Evolutionary conservation across 2,329 filamentous ascomycete species (phyloP).

Genomic region (Periglandula ipomoeae): DNA sequence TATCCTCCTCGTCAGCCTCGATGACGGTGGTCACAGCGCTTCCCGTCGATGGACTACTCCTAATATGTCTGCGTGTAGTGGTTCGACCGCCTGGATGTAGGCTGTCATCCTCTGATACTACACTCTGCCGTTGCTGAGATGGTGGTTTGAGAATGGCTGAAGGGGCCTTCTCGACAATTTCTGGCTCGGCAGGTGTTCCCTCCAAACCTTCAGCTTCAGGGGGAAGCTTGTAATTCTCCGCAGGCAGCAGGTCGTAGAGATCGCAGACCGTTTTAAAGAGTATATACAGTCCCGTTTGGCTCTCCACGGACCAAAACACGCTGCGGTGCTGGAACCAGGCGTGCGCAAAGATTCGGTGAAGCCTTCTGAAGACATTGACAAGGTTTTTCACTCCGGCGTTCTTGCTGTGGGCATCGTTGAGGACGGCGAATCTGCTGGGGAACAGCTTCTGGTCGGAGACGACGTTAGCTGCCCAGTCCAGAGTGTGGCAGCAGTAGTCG

Average conservation of each 20-base stretch:
- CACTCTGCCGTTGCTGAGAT: constrained; percentile 18
- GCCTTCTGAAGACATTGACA: constrained; percentile 86
- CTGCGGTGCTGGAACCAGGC: constrained; percentile 97
- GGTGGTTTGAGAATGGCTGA: constrained; percentile 29
- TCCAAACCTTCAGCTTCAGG: constrained; percentile 85
- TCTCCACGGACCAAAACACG: constrained; percentile 91
- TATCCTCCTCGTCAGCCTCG: constrained; percentile 71
- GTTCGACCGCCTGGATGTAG: constrained; percentile 46
- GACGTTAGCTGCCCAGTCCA: constrained; percentile 94
- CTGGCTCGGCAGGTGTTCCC: constrained; percentile 29
- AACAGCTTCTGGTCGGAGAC: constrained; percentile 94
- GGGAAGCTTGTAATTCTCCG: constrained; percentile 93
- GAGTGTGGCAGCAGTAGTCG: constrained; percentile 97
- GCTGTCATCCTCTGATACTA: constrained; percentile 38
- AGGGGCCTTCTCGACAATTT: constrained; percentile 28
- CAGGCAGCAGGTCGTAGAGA: constrained; percentile 76
- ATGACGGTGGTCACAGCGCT: constrained; percentile 73
- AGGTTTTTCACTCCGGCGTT: constrained; percentile 68
- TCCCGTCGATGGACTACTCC: constrained; percentile 71
- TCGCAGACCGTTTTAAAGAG: constrained; percentile 98
- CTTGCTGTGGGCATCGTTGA: constrained; percentile 48
- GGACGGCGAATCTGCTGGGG: constrained; percentile 65
- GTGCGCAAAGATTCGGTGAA: constrained; percentile 96
- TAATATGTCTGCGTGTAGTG: constrained; percentile 72
- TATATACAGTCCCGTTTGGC: constrained; percentile 82